Evolutionary conservation across 2,329 filamentous ascomycete genomes (phyloP).

Genomic region (Eutypa lata): DNA sequence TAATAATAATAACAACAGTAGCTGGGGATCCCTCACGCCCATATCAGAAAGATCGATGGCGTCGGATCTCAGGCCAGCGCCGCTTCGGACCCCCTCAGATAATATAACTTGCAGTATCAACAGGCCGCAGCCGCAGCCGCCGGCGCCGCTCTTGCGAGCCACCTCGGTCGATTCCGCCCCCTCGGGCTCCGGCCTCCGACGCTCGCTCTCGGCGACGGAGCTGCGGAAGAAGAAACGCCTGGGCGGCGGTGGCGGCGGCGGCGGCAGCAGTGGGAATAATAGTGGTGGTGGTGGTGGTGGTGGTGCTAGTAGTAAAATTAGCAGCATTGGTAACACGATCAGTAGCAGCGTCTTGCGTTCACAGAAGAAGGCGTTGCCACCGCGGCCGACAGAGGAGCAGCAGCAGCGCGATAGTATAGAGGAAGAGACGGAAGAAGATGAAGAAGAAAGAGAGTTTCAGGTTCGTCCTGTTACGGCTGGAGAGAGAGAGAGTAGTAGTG

Average conservation of each 20-base stretch:
- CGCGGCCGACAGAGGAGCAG: slow-evolving; percentile 1
- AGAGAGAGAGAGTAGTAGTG: too few species aligned
- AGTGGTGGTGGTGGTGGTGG: too few species aligned
- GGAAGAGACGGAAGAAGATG: background rate
- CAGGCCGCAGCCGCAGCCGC: too few species aligned
- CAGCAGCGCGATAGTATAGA: too few species aligned
- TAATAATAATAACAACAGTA: too few species aligned
- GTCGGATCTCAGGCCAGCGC: background rate
- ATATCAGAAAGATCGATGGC: background rate
- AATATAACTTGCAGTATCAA: background rate
- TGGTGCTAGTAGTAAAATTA: too few species aligned
- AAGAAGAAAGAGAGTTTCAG: background rate
- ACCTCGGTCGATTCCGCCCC: background rate
- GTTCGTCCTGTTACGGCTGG: too few species aligned
- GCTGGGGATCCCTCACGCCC: background rate
- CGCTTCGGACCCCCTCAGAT: background rate
- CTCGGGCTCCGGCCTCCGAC: background rate
- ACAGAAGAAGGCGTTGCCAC: slow-evolving; percentile 11
- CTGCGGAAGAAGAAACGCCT: background rate
- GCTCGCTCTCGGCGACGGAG: background rate
- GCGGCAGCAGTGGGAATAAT: too few species aligned
- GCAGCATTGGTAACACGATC: too few species aligned
- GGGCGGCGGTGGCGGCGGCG: too few species aligned
- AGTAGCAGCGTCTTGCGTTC: background rate
- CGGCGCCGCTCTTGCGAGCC: background rate